Conservation (phyloP, 305 asterid genomes). For the Solanum hybrid region DNA sequence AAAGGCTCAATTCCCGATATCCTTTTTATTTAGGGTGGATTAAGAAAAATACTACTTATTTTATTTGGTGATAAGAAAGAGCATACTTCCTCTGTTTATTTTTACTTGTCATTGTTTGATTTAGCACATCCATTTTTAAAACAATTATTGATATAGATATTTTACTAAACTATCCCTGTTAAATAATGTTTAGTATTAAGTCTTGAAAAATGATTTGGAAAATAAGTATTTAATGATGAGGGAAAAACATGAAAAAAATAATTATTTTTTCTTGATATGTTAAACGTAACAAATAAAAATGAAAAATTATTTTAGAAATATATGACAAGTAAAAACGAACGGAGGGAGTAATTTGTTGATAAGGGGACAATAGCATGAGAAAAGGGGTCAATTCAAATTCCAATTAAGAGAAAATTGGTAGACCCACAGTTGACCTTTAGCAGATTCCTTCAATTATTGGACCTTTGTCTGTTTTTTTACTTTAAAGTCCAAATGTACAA, state of each 20-base stretch:
- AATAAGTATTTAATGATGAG: too few relatives aligned
- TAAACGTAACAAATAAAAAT: too few relatives aligned
- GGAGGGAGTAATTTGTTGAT: not conserved
- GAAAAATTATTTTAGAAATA: rapidly evolving
- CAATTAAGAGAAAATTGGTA: not conserved
- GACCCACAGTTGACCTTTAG: conserved; percentile 20
- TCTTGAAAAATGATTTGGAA: too few relatives aligned
- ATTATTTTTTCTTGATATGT: too few relatives aligned
- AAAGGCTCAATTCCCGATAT: not conserved
- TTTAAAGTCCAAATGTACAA: not conserved
- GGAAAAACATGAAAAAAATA: too few relatives aligned
- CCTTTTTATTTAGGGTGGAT: not conserved
- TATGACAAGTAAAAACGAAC: too few relatives aligned
- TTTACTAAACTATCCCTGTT: too few relatives aligned
- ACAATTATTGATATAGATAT: too few relatives aligned
- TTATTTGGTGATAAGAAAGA: not conserved
- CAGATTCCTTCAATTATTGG: not conserved
- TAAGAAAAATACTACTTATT: not conserved
- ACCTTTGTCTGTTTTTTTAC: not conserved
- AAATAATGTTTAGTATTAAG: not conserved
- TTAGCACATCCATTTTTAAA: rapidly evolving
- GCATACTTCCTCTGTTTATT: not conserved
- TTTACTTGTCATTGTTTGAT: too few relatives aligned
- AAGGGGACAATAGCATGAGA: conserved; percentile 4
- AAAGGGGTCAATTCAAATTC: conserved; percentile 16